Percentiles rank a stretch among this genome's conserved stretches.
phyloP scores from a whole-genome alignment of 2,329 filamentous ascomycete genomes.

The Stemphylium vesicarium region DNA sequence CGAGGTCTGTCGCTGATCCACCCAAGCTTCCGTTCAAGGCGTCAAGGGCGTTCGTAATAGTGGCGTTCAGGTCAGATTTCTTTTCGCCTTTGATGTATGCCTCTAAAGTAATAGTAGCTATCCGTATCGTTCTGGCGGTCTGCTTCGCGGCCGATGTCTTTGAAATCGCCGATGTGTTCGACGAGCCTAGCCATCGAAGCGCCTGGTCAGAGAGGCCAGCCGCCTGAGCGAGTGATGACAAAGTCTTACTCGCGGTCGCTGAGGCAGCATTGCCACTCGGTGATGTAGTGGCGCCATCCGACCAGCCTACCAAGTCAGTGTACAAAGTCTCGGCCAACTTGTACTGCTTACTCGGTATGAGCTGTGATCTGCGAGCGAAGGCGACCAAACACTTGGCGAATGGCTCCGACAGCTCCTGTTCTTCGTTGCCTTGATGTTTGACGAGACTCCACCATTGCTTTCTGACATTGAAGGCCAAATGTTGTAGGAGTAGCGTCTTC shows the following conservation, averaged over 20 bases:
- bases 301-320: constrained; percentile 24
- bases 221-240: constrained; percentile 45
- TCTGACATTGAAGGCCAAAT: constrained; percentile 66
- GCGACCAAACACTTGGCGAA: constrained; percentile 68
- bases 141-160: constrained; percentile 30
- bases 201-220: constrained; percentile 44
- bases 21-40: constrained; percentile 37
- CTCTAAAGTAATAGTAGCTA: constrained; percentile 42
- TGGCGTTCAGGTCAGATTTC: constrained; percentile 22
- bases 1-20: constrained; percentile 43
- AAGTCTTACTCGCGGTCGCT: constrained; percentile 20
- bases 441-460: constrained; percentile 71
- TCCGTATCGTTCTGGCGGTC: constrained; percentile 33
- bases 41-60: constrained; percentile 31
- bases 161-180: constrained; percentile 17
- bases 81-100: constrained; percentile 27
- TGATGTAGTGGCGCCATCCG: not conserved
- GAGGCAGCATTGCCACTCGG: not conserved
- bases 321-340: constrained; percentile 44
- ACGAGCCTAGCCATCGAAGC: constrained; percentile 38
- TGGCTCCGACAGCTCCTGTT: constrained; percentile 70
- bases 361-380: constrained; percentile 61
- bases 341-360: constrained; percentile 48
- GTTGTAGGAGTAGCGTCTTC: constrained; percentile 67
- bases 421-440: constrained; percentile 64